These are phyloP conservation scores for Tetraselmis chui DNA, from an alignment of 139 green algal species.

Conservation along the genomic window DNA sequence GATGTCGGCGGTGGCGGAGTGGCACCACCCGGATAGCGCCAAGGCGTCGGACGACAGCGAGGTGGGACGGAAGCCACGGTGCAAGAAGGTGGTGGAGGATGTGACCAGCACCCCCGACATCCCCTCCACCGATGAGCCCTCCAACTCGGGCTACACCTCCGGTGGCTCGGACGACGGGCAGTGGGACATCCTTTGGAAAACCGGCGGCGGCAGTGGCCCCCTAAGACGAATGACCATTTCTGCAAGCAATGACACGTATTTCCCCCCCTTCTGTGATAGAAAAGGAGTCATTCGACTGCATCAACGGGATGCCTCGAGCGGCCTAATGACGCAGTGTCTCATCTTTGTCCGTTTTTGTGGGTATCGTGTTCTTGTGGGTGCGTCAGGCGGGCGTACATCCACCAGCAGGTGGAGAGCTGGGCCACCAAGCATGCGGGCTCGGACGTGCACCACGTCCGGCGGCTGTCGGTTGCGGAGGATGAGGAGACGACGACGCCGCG, in stretches of 20 bases:
- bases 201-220: conserved; percentile 3
- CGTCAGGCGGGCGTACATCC: background rate
- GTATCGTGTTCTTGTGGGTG: too few relatives aligned
- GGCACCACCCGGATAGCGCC: background rate
- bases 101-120: background rate
- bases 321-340: too few relatives aligned
- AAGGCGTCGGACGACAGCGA: background rate
- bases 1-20: background rate
- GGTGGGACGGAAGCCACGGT: background rate
- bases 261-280: too few relatives aligned
- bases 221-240: conserved; percentile 1
- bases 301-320: too few relatives aligned
- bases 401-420: background rate
- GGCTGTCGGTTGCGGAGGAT: background rate
- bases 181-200: conserved; percentile 9
- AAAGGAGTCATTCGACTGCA: too few relatives aligned
- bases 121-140: background rate
- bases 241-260: background rate
- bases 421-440: background rate
- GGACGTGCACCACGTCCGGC: background rate
- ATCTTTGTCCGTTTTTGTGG: too few relatives aligned
- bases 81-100: background rate
- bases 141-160: background rate
- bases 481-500: background rate
- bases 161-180: background rate